Conservation (phyloP, 1,139 yeast genomes). For the Scheffersomyces illinoinensis region DNA sequence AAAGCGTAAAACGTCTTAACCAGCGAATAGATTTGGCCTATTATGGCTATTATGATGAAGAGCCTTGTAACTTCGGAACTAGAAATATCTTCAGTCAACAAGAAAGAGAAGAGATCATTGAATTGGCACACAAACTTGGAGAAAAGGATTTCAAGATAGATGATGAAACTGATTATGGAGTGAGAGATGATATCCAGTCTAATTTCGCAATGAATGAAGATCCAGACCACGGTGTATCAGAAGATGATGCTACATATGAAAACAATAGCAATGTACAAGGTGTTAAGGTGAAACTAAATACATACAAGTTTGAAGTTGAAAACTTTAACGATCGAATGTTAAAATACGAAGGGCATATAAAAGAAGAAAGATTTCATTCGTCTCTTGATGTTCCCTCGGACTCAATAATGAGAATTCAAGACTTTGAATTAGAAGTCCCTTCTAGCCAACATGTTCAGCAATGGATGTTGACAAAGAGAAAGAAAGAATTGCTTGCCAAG, state of each 20-base stretch:
- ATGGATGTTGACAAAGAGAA: slow-evolving; percentile 48
- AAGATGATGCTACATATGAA: not conserved
- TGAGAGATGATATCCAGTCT: not conserved
- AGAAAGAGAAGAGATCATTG: not conserved
- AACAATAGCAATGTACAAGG: not conserved
- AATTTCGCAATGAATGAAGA: not conserved
- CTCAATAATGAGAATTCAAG: slow-evolving; percentile 8
- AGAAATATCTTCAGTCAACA: not conserved
- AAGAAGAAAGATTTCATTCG: not conserved
- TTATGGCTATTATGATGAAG: slow-evolving; percentile 48
- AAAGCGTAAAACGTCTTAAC: slow-evolving; percentile 19
- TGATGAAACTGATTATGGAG: not conserved
- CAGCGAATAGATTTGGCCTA: slow-evolving; percentile 27
- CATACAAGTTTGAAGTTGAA: not conserved
- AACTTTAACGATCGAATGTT: slow-evolving; percentile 11
- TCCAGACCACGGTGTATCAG: not conserved
- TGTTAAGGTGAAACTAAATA: slow-evolving; percentile 3
- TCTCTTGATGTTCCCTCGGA: not conserved
- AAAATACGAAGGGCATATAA: not conserved
- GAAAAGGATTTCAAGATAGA: not conserved
- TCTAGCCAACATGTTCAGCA: slow-evolving; percentile 41
- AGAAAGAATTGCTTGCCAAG: slow-evolving; percentile 41
- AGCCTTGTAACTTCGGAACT: not conserved
- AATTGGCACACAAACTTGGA: not conserved
- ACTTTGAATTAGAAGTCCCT: slow-evolving; percentile 32